Conservation (phyloP, 2,329 filamentous ascomycete species). For the Aspergillus hiratsukae region DNA sequence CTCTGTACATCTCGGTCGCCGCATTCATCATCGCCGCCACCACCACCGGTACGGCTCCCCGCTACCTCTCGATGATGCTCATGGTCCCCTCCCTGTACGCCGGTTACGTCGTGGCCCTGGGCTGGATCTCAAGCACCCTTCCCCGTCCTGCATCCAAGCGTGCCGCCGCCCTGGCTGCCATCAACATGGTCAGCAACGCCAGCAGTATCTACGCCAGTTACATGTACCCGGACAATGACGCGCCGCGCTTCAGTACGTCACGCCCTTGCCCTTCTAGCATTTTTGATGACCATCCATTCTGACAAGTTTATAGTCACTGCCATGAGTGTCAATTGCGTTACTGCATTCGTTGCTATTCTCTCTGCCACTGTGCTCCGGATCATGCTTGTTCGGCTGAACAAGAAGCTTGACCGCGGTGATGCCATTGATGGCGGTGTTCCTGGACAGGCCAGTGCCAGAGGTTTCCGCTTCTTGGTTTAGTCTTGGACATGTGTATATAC, state of each 20-base stretch:
- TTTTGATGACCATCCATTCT: constrained; percentile 7
- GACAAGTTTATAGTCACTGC: constrained; percentile 46
- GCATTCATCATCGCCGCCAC: constrained; percentile 66
- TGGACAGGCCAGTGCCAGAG: constrained; percentile 54
- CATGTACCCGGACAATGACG: constrained; percentile 55
- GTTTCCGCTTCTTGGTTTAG: constrained; percentile 63
- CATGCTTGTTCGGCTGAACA: constrained; percentile 63
- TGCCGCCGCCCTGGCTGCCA: constrained; percentile 66
- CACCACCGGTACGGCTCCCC: constrained; percentile 56
- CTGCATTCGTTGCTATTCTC: constrained; percentile 59
- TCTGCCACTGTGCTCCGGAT: constrained; percentile 60
- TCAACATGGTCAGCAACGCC: constrained; percentile 68
- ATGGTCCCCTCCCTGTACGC: constrained; percentile 64
- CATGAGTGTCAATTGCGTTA: constrained; percentile 65
- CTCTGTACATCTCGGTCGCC: constrained; percentile 57
- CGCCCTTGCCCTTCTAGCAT: constrained; percentile 38
- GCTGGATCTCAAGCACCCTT: constrained; percentile 73
- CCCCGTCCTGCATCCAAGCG: constrained; percentile 72
- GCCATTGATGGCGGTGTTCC: constrained; percentile 45
- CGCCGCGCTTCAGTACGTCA: constrained; percentile 37
- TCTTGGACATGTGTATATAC: neutral
- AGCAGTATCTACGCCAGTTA: constrained; percentile 67
- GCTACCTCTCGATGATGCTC: constrained; percentile 69
- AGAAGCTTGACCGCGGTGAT: constrained; percentile 63
- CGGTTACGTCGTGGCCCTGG: constrained; percentile 62